Conservation (phyloP, 306 rosid species). For the Arachis stenosperma region DNA sequence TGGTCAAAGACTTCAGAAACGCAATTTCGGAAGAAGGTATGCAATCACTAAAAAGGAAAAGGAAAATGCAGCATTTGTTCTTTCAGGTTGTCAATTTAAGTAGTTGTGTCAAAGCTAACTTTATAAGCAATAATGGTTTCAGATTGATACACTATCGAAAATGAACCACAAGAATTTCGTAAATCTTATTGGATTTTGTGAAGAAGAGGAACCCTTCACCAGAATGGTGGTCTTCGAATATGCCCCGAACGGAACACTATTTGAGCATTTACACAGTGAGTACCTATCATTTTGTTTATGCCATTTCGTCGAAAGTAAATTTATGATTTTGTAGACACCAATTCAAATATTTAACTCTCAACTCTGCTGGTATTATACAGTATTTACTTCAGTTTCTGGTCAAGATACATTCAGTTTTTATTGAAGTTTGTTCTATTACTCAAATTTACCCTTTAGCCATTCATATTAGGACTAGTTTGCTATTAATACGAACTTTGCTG, state of each 20-base stretch:
- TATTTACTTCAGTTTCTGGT: neutral
- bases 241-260: slow-evolving; percentile 92
- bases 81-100: slow-evolving; percentile 22
- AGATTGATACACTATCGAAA: slow-evolving; percentile 78
- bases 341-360: slow-evolving; percentile 13
- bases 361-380: slow-evolving; percentile 2
- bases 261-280: slow-evolving; percentile 95
- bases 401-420: slow-evolving; percentile 6
- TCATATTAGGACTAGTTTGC: slow-evolving; percentile 8
- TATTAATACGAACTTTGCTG: neutral
- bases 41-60: slow-evolving; percentile 16
- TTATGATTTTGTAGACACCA: slow-evolving; percentile 11
- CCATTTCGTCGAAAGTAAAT: slow-evolving; percentile 6
- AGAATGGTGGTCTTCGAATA: slow-evolving; percentile 96
- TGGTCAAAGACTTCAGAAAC: slow-evolving; percentile 73
- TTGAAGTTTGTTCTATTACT: neutral
- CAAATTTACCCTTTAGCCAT: slow-evolving; percentile 8
- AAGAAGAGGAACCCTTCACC: slow-evolving; percentile 90
- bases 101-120: slow-evolving; percentile 35
- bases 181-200: slow-evolving; percentile 84
- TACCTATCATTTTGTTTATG: slow-evolving; percentile 29
- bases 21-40: slow-evolving; percentile 90
- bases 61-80: neutral
- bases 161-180: slow-evolving; percentile 96
- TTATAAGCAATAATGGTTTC: slow-evolving; percentile 41